Evolutionary conservation across 352 stramenopile genomes (phyloP), one percentile per base, ranked within the genome.

Genomic region (Pythium rishiriense): DNA sequence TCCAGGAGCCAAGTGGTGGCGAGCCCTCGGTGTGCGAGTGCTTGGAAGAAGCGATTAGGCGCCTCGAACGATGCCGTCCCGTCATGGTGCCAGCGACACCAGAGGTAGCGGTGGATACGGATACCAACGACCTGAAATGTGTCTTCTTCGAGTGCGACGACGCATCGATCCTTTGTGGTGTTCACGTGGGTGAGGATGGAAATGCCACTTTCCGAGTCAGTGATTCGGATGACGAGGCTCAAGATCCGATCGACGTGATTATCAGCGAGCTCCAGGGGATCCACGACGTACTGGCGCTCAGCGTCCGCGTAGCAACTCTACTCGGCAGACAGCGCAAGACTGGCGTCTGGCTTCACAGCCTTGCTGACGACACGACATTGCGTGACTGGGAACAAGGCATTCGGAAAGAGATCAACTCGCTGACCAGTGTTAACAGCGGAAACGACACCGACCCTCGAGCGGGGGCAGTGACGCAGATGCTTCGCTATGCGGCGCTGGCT

Each of bases 401-500:
- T 22, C 47, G 62, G 11, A 68, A 63, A 22, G 25, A 42, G 22
- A 21, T 63, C n/a, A 68, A 63, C 29, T 68, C 62, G 3, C 39
- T 69, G 6, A 69, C 62, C 0, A 56, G 49, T 28, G 21, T 1
- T 6, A 39, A 15, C 6, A 11, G n/a, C 19, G 31, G n/a, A 25
- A 22, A 9, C 31, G 21, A 14, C 21, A 7, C 7, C 22, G 2
- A 25, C 25, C 6, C 31, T 14, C 7, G 19, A 55, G 35, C 15
- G n/a, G n/a, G n/a, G n/a, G n/a, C n/a, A n/a, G n/a, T 59, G 10
- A 11, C 43, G 3, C 26, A 60, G 11, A 54, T 69, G 9, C 35
- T 69, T 22, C 47, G 55, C 2, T 53, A 51, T 1, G 48, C 62
- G 17, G 62, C 47, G n/a, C 11, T 69, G 0, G 37, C 59, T 15